Evolutionary conservation across 2,329 filamentous ascomycete species (phyloP).

Genomic region (Fusarium humuli): DNA sequence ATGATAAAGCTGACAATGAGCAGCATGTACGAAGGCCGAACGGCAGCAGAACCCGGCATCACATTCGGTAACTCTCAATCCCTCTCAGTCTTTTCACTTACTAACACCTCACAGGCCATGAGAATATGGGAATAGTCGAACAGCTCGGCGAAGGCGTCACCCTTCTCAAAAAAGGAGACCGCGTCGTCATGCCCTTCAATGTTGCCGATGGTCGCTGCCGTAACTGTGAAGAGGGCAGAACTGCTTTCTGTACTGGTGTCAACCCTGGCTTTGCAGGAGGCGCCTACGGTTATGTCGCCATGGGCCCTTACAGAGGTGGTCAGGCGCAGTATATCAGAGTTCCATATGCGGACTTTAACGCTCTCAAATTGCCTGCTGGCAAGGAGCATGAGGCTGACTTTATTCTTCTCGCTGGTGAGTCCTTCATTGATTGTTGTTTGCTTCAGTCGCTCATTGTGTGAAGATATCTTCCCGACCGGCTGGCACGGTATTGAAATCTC

Average conservation of each 20-base stretch:
- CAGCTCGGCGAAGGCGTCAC: constrained; percentile 69
- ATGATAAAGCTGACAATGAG: constrained; percentile 19
- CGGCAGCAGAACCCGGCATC: constrained; percentile 70
- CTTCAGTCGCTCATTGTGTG: no score
- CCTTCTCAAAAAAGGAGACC: constrained; percentile 70
- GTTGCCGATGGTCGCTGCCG: constrained; percentile 72
- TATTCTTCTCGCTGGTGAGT: constrained; percentile 57
- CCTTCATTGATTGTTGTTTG: no score
- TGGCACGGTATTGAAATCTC: constrained; percentile 69
- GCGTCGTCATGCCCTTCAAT: constrained; percentile 74
- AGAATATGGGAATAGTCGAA: constrained; percentile 70
- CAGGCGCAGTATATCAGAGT: constrained; percentile 74
- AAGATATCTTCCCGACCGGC: constrained; percentile 54
- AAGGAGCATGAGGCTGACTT: constrained; percentile 72
- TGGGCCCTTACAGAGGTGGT: constrained; percentile 64
- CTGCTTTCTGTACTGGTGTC: constrained; percentile 72
- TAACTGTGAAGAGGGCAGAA: constrained; percentile 73
- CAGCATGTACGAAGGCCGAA: constrained; percentile 74
- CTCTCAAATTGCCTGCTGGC: constrained; percentile 69
- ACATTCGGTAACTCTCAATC: constrained; percentile 61
- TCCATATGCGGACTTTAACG: constrained; percentile 76
- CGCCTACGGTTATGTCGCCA: constrained; percentile 66
- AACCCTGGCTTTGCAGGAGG: constrained; percentile 54
- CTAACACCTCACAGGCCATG: constrained; percentile 55
- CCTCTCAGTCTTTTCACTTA: no score